Evolutionary conservation across 805 yeast species (phyloP).

Genomic region (Hanseniaspora guilliermondii): DNA sequence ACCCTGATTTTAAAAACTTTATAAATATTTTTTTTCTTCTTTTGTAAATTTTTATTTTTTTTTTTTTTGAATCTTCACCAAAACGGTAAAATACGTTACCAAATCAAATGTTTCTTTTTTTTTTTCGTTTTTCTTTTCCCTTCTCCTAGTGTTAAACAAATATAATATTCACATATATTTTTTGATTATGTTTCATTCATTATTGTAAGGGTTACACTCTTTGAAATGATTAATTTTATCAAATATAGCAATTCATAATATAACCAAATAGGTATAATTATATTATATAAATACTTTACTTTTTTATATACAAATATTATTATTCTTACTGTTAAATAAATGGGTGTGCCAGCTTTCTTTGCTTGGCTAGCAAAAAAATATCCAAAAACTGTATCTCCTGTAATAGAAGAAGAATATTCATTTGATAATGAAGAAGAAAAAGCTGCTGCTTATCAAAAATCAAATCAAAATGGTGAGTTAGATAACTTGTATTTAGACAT

Average conservation of each 20-base stretch:
- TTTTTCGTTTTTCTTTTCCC: neutral
- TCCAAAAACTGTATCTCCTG: slow-evolving; percentile 89
- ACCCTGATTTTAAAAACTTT: neutral
- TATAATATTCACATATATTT: too few relatives aligned
- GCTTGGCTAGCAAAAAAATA: slow-evolving; percentile 90
- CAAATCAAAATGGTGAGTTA: slow-evolving; percentile 91
- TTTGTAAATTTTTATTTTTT: neutral
- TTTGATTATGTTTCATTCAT: too few relatives aligned
- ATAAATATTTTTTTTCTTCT: neutral
- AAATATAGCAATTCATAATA: neutral
- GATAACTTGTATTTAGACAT: slow-evolving; percentile 90
- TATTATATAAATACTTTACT: neutral
- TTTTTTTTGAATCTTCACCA: neutral
- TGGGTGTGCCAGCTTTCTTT: slow-evolving; percentile 97
- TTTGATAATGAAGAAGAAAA: slow-evolving; percentile 43
- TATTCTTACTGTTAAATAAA: slow-evolving; percentile 20
- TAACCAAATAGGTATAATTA: neutral
- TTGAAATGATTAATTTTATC: too few relatives aligned
- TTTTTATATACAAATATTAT: too few relatives aligned
- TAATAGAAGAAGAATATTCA: slow-evolving; percentile 56
- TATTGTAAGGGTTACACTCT: too few relatives aligned
- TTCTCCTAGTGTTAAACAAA: neutral
- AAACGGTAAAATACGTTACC: neutral
- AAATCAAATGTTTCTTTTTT: neutral
- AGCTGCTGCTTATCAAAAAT: slow-evolving; percentile 50